phyloP scores from a whole-genome alignment of 352 stramenopile species.

The Pythium aristosporum region DNA sequence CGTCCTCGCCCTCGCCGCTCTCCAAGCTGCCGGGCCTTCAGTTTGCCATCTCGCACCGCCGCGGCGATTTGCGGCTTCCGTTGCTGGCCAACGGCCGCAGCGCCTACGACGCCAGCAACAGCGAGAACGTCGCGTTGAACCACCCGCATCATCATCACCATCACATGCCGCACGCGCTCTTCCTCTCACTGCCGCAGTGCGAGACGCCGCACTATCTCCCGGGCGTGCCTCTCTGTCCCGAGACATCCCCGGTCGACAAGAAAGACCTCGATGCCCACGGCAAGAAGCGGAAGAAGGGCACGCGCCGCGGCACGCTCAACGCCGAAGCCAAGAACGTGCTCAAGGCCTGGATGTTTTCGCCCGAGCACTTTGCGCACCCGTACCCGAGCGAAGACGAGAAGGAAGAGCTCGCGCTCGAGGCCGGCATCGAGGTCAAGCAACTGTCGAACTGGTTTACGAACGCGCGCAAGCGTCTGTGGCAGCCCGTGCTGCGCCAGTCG shows the following conservation, averaged over 20 bases:
- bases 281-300: conserved; percentile 76
- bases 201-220: conserved; percentile 37
- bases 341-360: conserved; percentile 90
- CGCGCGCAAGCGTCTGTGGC: conserved; percentile 84
- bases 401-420: conserved; percentile 73
- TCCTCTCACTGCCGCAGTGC: conserved; percentile 35
- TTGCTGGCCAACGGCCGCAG: conserved; percentile 30
- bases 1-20: conserved; percentile 42
- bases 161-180: conserved; percentile 18
- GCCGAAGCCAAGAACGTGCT: conserved; percentile 84
- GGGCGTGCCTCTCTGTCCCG: conserved; percentile 28
- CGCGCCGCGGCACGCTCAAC: conserved; percentile 77
- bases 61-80: conserved; percentile 48
- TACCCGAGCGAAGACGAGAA: conserved; percentile 89
- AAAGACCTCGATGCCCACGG: conserved; percentile 25
- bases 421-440: conserved; percentile 87
- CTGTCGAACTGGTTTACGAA: conserved; percentile 91
- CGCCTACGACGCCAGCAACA: conserved; percentile 13
- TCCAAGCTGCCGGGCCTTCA: conserved; percentile 64
- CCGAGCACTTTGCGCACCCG: conserved; percentile 84
- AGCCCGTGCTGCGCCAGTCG: conserved; percentile 81
- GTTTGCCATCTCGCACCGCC: conserved; percentile 58
- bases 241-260: conserved; percentile 39
- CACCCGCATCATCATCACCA: conserved; percentile 2
- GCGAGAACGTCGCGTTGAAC: conserved; percentile 19